These are phyloP conservation scores for Ceraceosorus bombacis DNA, from an alignment of 1,284 basidiomycete species.

Conservation along the genomic window DNA sequence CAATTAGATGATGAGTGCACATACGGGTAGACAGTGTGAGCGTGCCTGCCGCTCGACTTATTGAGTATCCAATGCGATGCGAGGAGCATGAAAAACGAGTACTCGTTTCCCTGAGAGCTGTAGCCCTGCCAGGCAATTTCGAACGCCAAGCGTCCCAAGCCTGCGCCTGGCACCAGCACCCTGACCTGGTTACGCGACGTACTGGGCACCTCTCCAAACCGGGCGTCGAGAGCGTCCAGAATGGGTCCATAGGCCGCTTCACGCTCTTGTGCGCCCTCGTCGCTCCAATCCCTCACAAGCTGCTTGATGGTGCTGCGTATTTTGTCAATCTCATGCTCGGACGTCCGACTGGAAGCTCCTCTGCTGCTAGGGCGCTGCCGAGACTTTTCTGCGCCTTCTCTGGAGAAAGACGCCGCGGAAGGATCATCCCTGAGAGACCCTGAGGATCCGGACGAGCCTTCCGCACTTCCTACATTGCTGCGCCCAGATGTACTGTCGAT, in stretches of 20 bases:
- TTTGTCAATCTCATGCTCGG: conserved; percentile 41
- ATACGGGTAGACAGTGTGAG: conserved; percentile 41
- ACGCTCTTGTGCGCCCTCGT: conserved; percentile 4
- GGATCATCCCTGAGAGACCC: too few species aligned
- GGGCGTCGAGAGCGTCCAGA: conserved; percentile 24
- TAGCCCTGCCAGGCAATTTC: conserved; percentile 39
- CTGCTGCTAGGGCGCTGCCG: too few species aligned
- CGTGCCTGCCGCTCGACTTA: conserved; percentile 20
- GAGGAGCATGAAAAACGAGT: conserved; percentile 41
- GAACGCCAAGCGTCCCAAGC: conserved; percentile 40
- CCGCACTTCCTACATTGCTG: too few species aligned
- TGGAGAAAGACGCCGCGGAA: too few species aligned
- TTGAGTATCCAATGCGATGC: conserved; percentile 45
- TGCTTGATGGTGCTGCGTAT: conserved; percentile 46
- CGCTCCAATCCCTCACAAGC: conserved; percentile 45
- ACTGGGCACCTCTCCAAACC: conserved; percentile 17
- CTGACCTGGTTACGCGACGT: conserved; percentile 13
- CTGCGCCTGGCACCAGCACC: conserved; percentile 44
- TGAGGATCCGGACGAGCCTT: too few species aligned
- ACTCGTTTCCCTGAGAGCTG: conserved; percentile 45
- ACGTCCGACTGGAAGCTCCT: conserved; percentile 19
- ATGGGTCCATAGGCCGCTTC: conserved; percentile 18
- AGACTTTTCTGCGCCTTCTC: too few species aligned
- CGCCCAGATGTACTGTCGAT: too few species aligned
- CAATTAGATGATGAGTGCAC: conserved; percentile 44